Evolutionary conservation across 2,329 filamentous ascomycete genomes (phyloP), one percentile per base, ranked within the genome.

Genomic region (Aspergillus sp.): DNA sequence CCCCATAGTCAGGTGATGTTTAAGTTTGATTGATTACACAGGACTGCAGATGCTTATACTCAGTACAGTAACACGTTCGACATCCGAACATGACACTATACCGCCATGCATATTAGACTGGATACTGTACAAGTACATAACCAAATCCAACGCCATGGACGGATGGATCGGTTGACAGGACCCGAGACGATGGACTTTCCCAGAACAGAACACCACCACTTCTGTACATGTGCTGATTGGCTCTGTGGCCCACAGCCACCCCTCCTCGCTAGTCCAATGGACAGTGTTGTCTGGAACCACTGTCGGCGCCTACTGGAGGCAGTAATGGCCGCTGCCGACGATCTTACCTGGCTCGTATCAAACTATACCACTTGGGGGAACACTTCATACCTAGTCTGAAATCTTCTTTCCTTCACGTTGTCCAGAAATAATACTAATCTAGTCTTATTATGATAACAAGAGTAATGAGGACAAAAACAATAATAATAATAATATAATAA

Each of bases 181-280:
- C 55, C 55, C 55, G 50, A 56, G 53, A 52, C 55, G 53, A 50
- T 55, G 55, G 55, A 46, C 48, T 44, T 33, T 30, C 12, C 36
- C 36, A 39, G 36, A 39, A 39, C 26, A 9, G 36, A 39, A 39
- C 36, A 5, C 26, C 36, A 27, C 36, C 36, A 39, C 26, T 26
- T 19, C 19, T 8, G 12, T 7, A 8, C 7, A 26, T 7, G 12
- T 39, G 26, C 8, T 39, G 2, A 4, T 39, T 39, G 36, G 36
- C 36, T n/a, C 32, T 36, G 30, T 6, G 8, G 3, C 30, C 8
- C 30, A 19, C 19, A 19, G 19, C 19, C 19, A 19, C 36, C 36
- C 36, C 36, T 26, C 36, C 27, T 7, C 26, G n/a, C 26, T 26
- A 8, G 6, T 8, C 19, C n/a, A 39, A 39, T 27, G 9, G 27